Conservation (phyloP, 1,139 yeast genomes). For the Cylindricascospora bacillispora region DNA sequence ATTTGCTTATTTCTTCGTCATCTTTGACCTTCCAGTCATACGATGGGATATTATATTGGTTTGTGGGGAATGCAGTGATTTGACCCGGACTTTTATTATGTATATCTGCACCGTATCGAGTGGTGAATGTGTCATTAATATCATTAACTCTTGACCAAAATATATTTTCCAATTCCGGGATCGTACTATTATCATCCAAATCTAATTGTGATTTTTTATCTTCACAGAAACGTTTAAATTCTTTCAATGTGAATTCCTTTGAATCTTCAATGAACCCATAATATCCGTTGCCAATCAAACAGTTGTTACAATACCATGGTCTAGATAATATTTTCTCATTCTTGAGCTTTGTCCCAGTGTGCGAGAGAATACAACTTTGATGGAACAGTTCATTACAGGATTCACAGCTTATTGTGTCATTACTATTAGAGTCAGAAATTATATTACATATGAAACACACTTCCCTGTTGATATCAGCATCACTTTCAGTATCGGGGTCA, state of each 20-base stretch:
- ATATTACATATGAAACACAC: conserved; percentile 44
- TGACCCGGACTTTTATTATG: conserved; percentile 49
- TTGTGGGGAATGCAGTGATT: conserved; percentile 51
- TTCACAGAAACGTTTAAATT: conserved; percentile 39
- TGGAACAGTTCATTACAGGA: conserved; percentile 66
- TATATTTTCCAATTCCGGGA: conserved; percentile 33
- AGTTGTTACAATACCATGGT: conserved; percentile 71
- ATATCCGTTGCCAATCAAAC: conserved; percentile 77
- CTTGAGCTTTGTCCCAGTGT: too few species aligned
- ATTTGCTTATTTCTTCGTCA: conserved; percentile 25
- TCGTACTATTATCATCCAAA: neutral
- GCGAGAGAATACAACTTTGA: conserved; percentile 6
- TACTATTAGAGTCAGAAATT: conserved; percentile 35
- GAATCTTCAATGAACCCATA: conserved; percentile 78
- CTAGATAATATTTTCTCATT: conserved; percentile 35
- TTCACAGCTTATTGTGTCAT: conserved; percentile 49
- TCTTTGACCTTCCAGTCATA: conserved; percentile 24
- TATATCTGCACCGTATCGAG: conserved; percentile 69
- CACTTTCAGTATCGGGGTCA: conserved; percentile 5
- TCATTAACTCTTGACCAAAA: conserved; percentile 47
- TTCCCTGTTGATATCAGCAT: conserved; percentile 23
- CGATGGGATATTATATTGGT: conserved; percentile 18
- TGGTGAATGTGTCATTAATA: conserved; percentile 36
- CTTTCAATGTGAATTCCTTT: conserved; percentile 42
- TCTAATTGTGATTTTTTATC: conserved; percentile 21